Conservation (phyloP, 768 basidiomycete species). For the Termitomyces bulborhizus region DNA sequence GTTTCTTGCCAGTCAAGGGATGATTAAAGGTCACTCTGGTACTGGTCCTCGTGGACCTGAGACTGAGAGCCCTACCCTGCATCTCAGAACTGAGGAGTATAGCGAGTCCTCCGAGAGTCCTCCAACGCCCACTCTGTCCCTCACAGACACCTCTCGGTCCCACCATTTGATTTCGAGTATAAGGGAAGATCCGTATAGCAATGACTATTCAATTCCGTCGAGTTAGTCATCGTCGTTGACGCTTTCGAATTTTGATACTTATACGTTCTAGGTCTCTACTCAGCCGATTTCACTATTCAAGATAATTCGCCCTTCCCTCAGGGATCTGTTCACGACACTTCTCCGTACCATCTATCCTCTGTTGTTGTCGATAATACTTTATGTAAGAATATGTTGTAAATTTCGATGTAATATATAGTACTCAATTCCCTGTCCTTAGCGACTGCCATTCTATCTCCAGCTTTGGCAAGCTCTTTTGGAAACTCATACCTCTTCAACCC, state of each 20-base stretch:
- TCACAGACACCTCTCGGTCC: conserved; percentile 16
- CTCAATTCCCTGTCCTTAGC: conserved; percentile 39
- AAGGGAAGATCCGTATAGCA: conserved; percentile 15
- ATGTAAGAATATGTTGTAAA: conserved; percentile 75
- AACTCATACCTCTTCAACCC: conserved; percentile 12
- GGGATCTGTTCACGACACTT: conserved; percentile 15
- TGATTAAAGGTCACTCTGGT: conserved; percentile 86
- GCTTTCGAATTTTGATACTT: conserved; percentile 10
- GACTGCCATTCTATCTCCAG: conserved; percentile 16
- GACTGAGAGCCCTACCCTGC: conserved; percentile 50
- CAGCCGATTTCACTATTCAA: conserved; percentile 7
- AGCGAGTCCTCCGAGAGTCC: conserved; percentile 31
- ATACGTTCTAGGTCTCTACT: conserved; percentile 12
- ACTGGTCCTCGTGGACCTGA: conserved; percentile 54
- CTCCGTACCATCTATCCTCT: conserved; percentile 13
- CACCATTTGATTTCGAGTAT: conserved; percentile 18
- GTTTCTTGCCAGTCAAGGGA: conserved; percentile 75
- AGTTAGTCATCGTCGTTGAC: conserved; percentile 23
- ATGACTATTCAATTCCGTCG: conserved; percentile 8
- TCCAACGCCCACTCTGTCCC: conserved; percentile 20
- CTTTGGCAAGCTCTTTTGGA: conserved; percentile 24
- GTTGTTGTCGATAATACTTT: conserved; percentile 40
- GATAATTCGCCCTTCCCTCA: conserved; percentile 18
- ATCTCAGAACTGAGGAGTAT: conserved; percentile 38
- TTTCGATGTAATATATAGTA: conserved; percentile 56